Conservation (phyloP, 2,329 filamentous ascomycete species). For the Apiospora pterosperma region DNA sequence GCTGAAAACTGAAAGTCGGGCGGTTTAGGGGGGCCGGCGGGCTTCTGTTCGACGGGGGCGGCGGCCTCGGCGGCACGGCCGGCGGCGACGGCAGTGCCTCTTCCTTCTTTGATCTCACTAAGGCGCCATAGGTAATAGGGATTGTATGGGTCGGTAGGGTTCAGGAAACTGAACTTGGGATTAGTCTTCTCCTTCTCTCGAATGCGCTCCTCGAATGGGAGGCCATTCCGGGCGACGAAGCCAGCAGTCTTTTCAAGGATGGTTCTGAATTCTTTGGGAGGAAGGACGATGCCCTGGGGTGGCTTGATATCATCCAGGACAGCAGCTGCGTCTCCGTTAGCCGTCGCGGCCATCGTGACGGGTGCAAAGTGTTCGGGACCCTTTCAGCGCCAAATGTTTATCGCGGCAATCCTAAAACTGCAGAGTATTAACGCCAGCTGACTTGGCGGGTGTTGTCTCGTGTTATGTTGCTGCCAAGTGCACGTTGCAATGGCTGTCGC, state of each 20-base stretch:
- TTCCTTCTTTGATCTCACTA: slow-evolving; percentile 77
- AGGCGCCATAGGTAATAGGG: slow-evolving; percentile 90
- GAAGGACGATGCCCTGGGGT: slow-evolving; percentile 79
- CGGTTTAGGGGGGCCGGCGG: slow-evolving; percentile 80
- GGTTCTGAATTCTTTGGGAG: slow-evolving; percentile 79
- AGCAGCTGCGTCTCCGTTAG: slow-evolving; percentile 51
- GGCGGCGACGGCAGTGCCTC: slow-evolving; percentile 74
- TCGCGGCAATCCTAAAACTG: background rate
- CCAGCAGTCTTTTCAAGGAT: slow-evolving; percentile 92
- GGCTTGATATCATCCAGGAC: slow-evolving; percentile 68
- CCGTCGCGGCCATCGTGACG: slow-evolving; percentile 33
- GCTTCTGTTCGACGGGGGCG: slow-evolving; percentile 52
- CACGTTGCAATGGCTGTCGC: background rate
- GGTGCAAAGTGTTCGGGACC: slow-evolving; percentile 1
- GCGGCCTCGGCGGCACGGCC: slow-evolving; percentile 66
- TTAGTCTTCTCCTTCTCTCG: slow-evolving; percentile 80
- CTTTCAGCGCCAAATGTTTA: background rate
- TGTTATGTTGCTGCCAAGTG: background rate
- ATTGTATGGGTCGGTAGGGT: slow-evolving; percentile 76
- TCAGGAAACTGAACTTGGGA: slow-evolving; percentile 89
- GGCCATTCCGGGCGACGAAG: slow-evolving; percentile 71
- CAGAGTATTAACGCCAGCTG: background rate
- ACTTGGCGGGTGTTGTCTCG: background rate
- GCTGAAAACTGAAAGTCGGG: slow-evolving; percentile 90
- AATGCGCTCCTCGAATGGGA: slow-evolving; percentile 76